Evolutionary conservation across 2,329 filamentous ascomycete species (phyloP), one percentile per base, ranked within the genome.

Genomic region (Calonectria hawksworthii): DNA sequence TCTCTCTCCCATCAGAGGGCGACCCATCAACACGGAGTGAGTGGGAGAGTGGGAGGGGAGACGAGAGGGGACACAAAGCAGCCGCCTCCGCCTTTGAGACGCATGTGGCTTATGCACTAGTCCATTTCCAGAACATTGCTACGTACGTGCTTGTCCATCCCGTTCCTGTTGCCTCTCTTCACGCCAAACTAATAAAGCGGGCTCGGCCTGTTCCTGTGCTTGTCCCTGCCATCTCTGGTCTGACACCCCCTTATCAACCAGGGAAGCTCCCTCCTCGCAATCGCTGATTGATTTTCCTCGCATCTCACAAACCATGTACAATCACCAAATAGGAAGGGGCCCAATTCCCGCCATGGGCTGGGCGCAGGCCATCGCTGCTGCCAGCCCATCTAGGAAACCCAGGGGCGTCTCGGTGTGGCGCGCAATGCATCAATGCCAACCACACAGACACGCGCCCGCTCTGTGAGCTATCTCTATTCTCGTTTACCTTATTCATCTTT

Each of bases 251-350:
- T 63, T 38, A 63, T 63, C 56, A 23, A 63, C 56, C 56, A 63
- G 56, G 56, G 56, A 38, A 28, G 56, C 14, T 63, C 56, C 36
- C 23, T 63, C 16, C 56, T 41, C 36, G 14, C n/a, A 63, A 30
- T 38, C 56, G 41, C 21, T 63, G 34, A 63, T 63, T 63, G 56
- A 21, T 56, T 61, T 61, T 26, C 50, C 41, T 68, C 44, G 34
- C 65, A 64, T 68, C 54, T 64, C 64, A 64, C 70, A 72, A 52
- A 72, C 51, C 54, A 68, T 72, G 70, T 67, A 73, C 70, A 52
- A 23, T 28, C 52, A 64, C 70, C 18, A 64, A 73, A 68, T n/a
- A 52, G 64, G 64, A 73, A 72, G 28, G 56, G 56, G 54, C 9
- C 47, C 69, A 67, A 50, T 61, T 72, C 61, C 69, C 30, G 23